Evolutionary conservation across 345 rosid species (phyloP).

Genomic region (Microthlaspi erraticum): DNA sequence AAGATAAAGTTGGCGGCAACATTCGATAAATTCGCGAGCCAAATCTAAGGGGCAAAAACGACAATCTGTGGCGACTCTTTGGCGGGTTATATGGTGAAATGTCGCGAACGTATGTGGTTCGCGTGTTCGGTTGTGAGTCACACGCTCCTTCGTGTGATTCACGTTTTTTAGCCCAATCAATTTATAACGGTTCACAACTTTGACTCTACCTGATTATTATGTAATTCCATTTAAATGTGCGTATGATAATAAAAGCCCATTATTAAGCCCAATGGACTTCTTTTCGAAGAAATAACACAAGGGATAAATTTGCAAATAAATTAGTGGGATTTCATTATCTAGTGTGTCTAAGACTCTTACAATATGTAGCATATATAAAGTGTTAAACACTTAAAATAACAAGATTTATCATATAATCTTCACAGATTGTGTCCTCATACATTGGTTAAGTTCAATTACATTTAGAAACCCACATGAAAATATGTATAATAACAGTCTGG

Average conservation of each 20-base stretch:
- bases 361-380: background rate
- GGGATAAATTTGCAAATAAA: no score
- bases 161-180: background rate
- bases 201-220: background rate
- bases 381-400: background rate
- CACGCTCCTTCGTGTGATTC: slow-evolving; percentile 6
- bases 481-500: no score
- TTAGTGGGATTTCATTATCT: no score
- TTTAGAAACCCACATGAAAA: no score
- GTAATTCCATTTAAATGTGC: background rate
- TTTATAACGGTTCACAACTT: background rate
- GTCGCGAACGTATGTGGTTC: slow-evolving; percentile 25
- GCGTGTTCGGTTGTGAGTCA: background rate
- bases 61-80: background rate
- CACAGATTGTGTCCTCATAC: background rate
- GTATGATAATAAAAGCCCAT: background rate
- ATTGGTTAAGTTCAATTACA: no score
- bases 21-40: slow-evolving; percentile 11
- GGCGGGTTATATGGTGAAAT: background rate
- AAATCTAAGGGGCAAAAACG: background rate
- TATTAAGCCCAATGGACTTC: slow-evolving; percentile 4
- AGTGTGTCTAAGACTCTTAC: no score
- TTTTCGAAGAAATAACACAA: no score
- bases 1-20: slow-evolving; percentile 24
- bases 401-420: background rate